phyloP scores from a whole-genome alignment of 495 filamentous ascomycete species.

The Talaromyces wortmannii region DNA sequence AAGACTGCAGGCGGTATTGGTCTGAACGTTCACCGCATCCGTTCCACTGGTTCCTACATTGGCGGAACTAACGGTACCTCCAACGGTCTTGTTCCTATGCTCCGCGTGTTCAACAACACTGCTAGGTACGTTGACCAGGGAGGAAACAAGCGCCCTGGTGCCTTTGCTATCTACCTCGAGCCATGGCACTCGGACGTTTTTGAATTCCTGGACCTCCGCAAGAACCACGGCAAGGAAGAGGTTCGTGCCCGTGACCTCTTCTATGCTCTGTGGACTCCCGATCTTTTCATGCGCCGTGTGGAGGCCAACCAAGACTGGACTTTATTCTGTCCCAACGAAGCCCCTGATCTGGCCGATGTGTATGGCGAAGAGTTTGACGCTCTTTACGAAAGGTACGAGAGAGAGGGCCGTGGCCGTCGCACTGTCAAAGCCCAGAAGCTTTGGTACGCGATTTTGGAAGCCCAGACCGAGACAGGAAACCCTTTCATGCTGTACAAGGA shows the following conservation, averaged over 20 bases:
- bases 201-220: constrained; percentile 92
- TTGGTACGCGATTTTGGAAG: constrained; percentile 96
- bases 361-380: constrained; percentile 96
- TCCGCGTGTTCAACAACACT: constrained; percentile 98
- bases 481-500: constrained; percentile 99
- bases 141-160: constrained; percentile 97
- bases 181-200: constrained; percentile 99
- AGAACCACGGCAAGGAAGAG: constrained; percentile 99
- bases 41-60: constrained; percentile 95
- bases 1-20: constrained; percentile 98
- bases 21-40: constrained; percentile 90
- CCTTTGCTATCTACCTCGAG: constrained; percentile 98
- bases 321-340: constrained; percentile 94
- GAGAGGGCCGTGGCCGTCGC: constrained; percentile 78
- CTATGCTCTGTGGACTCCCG: constrained; percentile 96
- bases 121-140: constrained; percentile 98
- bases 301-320: constrained; percentile 95
- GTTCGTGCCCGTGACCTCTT: constrained; percentile 94
- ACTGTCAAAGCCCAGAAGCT: constrained; percentile 97
- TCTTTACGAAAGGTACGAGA: constrained; percentile 91
- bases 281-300: constrained; percentile 99
- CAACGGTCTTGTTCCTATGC: constrained; percentile 96
- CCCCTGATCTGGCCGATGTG: constrained; percentile 88
- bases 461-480: constrained; percentile 97
- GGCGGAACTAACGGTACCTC: constrained; percentile 95